Percentiles rank a stretch among this genome's conserved stretches.
Evolutionary conservation across 305 asterid genomes (phyloP).

Genomic region (Solanum aculeatissimum): DNA sequence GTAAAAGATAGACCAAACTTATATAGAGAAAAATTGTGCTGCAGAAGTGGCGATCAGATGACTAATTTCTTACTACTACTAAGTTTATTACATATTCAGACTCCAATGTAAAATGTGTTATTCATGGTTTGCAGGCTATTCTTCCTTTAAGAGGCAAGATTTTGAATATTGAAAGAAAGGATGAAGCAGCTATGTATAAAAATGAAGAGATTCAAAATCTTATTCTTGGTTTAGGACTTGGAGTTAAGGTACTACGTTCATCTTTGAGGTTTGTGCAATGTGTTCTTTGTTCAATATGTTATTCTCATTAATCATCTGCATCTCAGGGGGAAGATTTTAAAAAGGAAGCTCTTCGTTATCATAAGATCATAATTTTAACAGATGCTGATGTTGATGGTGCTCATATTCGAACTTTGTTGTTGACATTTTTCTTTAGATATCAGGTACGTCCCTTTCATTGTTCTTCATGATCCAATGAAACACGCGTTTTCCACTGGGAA

Average conservation of each 20-base stretch:
- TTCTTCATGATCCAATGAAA: neutral
- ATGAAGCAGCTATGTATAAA: conserved; percentile 98
- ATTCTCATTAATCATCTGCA: conserved; percentile 9
- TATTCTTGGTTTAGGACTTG: conserved; percentile 92
- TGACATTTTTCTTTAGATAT: conserved; percentile 91
- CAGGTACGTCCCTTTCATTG: conserved; percentile 43
- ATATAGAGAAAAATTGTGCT: neutral
- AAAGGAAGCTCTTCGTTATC: conserved; percentile 93
- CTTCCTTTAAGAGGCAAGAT: conserved; percentile 98
- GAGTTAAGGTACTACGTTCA: conserved; percentile 60
- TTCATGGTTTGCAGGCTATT: conserved; percentile 59
- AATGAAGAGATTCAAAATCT: conserved; percentile 98
- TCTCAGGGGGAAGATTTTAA: conserved; percentile 88
- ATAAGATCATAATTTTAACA: conserved; percentile 87
- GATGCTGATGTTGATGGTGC: conserved; percentile 99
- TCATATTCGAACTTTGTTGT: conserved; percentile 80
- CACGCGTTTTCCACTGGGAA: neutral
- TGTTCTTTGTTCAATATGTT: neutral
- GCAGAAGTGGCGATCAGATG: neutral
- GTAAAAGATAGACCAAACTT: neutral
- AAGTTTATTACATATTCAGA: neutral
- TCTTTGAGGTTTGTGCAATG: conserved; percentile 1
- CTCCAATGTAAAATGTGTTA: neutral
- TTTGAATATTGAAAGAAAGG: conserved; percentile 87
- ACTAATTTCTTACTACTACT: neutral